Conservation (phyloP, 2,329 filamentous ascomycete species). For the Diaporthe batatas region DNA sequence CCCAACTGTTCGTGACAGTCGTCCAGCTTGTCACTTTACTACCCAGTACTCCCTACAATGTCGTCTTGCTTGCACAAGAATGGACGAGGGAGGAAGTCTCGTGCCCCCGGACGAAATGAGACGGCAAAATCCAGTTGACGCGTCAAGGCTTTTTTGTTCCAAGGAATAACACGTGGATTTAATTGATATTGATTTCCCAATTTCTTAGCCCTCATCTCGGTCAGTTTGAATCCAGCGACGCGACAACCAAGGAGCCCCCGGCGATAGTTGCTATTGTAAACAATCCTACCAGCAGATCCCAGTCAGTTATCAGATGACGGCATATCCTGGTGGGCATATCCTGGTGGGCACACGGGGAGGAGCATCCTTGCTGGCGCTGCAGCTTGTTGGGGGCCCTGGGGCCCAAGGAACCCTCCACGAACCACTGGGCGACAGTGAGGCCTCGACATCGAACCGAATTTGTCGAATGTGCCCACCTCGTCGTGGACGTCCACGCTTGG, state of each 20-base stretch:
- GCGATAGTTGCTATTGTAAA: constrained; percentile 22
- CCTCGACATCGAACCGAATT: constrained; percentile 22
- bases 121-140: not conserved
- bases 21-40: not conserved
- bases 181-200: constrained; percentile 18
- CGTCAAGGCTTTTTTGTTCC: not conserved
- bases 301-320: constrained; percentile 26
- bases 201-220: constrained; percentile 27
- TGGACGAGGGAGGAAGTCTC: not conserved
- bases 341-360: constrained; percentile 5
- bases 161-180: constrained; percentile 22
- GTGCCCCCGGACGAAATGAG: not conserved
- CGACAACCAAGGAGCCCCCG: constrained; percentile 31
- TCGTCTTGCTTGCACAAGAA: not conserved
- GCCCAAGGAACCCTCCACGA: not conserved
- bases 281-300: constrained; percentile 10
- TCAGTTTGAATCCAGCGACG: not conserved
- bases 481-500: not conserved
- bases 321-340: constrained; percentile 25
- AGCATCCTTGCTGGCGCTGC: constrained; percentile 30
- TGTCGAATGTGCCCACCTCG: not conserved
- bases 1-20: constrained; percentile 2
- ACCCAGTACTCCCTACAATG: no score
- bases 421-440: not conserved
- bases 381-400: constrained; percentile 23